These are phyloP conservation scores for Zizania latifolia DNA, from an alignment of 176 grass and related monocot genomes.

Conservation along the genomic window DNA sequence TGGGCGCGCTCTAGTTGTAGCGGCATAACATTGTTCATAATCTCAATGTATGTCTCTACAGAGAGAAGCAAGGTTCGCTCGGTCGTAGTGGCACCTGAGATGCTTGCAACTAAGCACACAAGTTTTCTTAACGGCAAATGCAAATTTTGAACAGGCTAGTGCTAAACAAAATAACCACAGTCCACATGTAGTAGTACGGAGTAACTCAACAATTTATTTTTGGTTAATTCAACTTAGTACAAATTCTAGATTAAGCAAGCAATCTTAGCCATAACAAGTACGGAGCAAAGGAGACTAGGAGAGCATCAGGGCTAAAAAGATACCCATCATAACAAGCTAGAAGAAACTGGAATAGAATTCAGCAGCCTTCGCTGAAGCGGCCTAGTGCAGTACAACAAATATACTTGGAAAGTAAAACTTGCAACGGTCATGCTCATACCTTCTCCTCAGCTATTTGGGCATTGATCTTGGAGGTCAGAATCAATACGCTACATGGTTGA, in stretches of 20 bases:
- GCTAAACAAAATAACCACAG: background rate
- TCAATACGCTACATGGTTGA: background rate
- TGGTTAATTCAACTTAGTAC: slow-evolving; percentile 28
- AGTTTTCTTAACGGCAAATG: background rate
- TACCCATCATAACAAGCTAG: slow-evolving; percentile 29
- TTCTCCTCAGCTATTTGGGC: background rate
- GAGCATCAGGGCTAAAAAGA: slow-evolving; percentile 44
- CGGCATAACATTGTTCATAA: background rate
- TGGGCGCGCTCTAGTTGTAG: background rate
- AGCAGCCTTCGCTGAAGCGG: slow-evolving; percentile 34
- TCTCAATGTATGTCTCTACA: background rate
- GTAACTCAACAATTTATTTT: slow-evolving; percentile 25
- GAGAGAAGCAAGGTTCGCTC: background rate
- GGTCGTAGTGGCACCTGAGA: background rate
- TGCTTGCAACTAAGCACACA: background rate
- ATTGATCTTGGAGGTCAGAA: slow-evolving; percentile 13
- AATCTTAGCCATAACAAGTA: slow-evolving; percentile 22
- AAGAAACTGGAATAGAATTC: slow-evolving; percentile 37
- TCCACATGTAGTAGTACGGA: background rate
- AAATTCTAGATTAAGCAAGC: slow-evolving; percentile 15
- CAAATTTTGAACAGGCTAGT: background rate
- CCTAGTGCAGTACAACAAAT: background rate
- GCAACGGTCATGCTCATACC: background rate
- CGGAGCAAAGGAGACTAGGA: too few relatives aligned
- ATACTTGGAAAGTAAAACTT: background rate